Evolutionary conservation across 2,329 filamentous ascomycete genomes (phyloP), one percentile per base, ranked within the genome.

Genomic region (Beauveria scarabaeidicola): DNA sequence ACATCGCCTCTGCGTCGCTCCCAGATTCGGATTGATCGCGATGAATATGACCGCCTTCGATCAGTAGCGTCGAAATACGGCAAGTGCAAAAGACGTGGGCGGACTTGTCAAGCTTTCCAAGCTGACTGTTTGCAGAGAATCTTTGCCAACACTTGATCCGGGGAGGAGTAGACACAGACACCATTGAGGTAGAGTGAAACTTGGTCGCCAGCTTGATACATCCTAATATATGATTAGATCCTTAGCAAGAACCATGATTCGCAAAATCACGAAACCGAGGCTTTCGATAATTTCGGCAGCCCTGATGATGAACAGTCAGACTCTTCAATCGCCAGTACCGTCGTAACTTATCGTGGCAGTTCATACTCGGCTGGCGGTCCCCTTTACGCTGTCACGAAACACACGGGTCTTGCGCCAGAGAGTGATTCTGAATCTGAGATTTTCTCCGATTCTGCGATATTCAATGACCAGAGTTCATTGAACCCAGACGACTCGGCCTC

Each of bases 111-210:
- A 19, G 15, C 15, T 4, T 19, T 29, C 23, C 23, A 9, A 11
- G 25, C 46, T 23, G 46, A 17, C 15, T 29, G 25, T 11, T 38
- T 25, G 9, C 41, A 78, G 77, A 67, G n/a, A 76, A 76, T 58
- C 68, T 82, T 44, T 70, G 73, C 53, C 73, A 71, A n/a, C 82
- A 79, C 58, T 75, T 85, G 29, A 68, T 78, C 52, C 69, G 69
- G 61, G 78, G 77, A 27, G 81, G 81, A 5, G 74, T 83, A 43
- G 70, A 70, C 1, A 72, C 79, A 57, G 72, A 74, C 19, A 76
- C 76, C 19, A 72, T 84, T 62, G 71, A 69, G 63, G 78, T 80
- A 73, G 36, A 23, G 36, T 47, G 2, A 23, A 62, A 75, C 69
- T 44, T 43, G 40, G 46, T 17, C 13, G 10, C 29, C 15, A 27